phyloP scores from a whole-genome alignment of 148 eudicot genomes.

The Silene uniflora region DNA sequence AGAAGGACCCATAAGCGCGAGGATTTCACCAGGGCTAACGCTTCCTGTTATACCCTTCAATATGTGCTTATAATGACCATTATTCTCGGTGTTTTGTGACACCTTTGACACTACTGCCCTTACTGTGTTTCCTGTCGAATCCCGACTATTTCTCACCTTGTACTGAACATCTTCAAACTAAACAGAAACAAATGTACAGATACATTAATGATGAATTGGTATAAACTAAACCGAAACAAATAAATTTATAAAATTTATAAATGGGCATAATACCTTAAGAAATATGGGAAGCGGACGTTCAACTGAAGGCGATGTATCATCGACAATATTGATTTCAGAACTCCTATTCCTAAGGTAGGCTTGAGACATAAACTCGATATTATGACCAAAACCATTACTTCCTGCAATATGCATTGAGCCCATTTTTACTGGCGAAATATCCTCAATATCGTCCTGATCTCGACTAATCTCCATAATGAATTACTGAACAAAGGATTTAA shows the following conservation, averaged over 20 bases:
- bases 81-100: slow-evolving; percentile 42
- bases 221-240: too few relatives aligned
- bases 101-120: slow-evolving; percentile 62
- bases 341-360: slow-evolving; percentile 55
- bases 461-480: slow-evolving; percentile 44
- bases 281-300: slow-evolving; percentile 65
- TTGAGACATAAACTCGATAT: slow-evolving; percentile 71
- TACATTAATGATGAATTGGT: neutral
- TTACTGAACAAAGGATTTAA: neutral
- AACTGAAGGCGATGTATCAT: slow-evolving; percentile 30
- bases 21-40: slow-evolving; percentile 76
- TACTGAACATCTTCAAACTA: slow-evolving; percentile 88
- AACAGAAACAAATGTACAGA: slow-evolving; percentile 2
- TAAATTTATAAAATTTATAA: too few relatives aligned
- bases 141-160: slow-evolving; percentile 47
- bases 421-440: slow-evolving; percentile 42
- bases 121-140: slow-evolving; percentile 42
- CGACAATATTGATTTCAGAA: slow-evolving; percentile 59
- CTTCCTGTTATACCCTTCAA: slow-evolving; percentile 92
- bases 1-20: slow-evolving; percentile 98
- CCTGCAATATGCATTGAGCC: slow-evolving; percentile 63
- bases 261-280: slow-evolving; percentile 41
- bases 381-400: slow-evolving; percentile 72
- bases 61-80: slow-evolving; percentile 66
- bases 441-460: slow-evolving; percentile 55